A percentile compares a stretch with the other conserved stretches of the same genome.
These are phyloP conservation scores for Paecilomyces formosus DNA, from an alignment of 2,329 filamentous ascomycete genomes.

Conservation along the genomic window DNA sequence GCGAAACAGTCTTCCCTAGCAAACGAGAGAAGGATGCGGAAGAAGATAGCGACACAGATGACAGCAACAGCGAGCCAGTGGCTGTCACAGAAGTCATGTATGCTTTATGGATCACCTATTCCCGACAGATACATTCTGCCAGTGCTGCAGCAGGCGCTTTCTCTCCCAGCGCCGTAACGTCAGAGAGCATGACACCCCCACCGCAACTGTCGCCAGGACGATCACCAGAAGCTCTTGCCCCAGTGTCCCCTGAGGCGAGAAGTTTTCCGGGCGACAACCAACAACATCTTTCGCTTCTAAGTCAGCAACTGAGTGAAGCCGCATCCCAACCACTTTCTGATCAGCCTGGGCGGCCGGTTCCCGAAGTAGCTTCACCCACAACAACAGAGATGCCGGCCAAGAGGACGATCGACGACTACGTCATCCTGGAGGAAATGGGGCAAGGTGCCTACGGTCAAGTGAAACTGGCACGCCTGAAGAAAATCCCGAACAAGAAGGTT, in stretches of 20 bases:
- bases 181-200: slow-evolving; percentile 62
- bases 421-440: slow-evolving; percentile 95
- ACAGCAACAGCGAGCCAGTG: slow-evolving; percentile 17
- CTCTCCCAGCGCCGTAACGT: slow-evolving; percentile 48
- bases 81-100: slow-evolving; percentile 76
- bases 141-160: slow-evolving; percentile 54
- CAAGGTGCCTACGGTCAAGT: slow-evolving; percentile 97
- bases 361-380: slow-evolving; percentile 16
- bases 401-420: slow-evolving; percentile 83
- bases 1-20: slow-evolving; percentile 59
- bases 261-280: slow-evolving; percentile 25
- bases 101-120: slow-evolving; percentile 96
- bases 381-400: slow-evolving; percentile 46
- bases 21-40: slow-evolving; percentile 58
- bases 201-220: slow-evolving; percentile 75
- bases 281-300: slow-evolving; percentile 40
- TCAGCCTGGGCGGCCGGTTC: slow-evolving; percentile 30
- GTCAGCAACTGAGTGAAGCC: slow-evolving; percentile 44
- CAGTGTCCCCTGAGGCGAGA: slow-evolving; percentile 13
- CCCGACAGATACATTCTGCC: slow-evolving; percentile 76
- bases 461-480: slow-evolving; percentile 83
- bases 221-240: slow-evolving; percentile 26
- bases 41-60: slow-evolving; percentile 50
- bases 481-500: slow-evolving; percentile 66
- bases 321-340: slow-evolving; percentile 39